phyloP scores from a whole-genome alignment of 148 eudicot genomes.

The Polygonum maritimum region DNA sequence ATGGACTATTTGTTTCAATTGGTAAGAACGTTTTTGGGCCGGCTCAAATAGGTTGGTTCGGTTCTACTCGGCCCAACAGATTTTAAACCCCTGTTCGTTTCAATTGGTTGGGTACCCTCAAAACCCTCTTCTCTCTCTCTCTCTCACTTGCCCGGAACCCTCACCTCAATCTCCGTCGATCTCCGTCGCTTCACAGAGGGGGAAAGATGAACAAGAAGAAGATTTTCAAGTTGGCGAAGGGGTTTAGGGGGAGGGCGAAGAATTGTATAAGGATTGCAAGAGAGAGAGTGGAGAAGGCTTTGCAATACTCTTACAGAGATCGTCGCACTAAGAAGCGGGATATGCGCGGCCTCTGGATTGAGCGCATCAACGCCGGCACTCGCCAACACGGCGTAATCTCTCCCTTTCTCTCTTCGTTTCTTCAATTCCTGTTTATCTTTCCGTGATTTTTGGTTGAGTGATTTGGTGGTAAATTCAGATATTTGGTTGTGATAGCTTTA shows the following conservation, averaged over 20 bases:
- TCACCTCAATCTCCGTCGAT: background rate
- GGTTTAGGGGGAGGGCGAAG: slow-evolving; percentile 93
- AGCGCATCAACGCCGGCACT: slow-evolving; percentile 87
- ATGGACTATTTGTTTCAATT: too few relatives aligned
- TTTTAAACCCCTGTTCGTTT: background rate
- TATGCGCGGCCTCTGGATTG: slow-evolving; percentile 90
- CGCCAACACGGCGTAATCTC: slow-evolving; percentile 65
- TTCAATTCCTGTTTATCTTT: background rate
- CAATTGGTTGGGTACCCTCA: background rate
- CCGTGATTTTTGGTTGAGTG: background rate
- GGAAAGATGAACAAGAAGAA: slow-evolving; percentile 87
- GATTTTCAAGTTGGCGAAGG: slow-evolving; percentile 76
- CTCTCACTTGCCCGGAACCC: background rate
- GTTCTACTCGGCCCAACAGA: background rate
- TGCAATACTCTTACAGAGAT: slow-evolving; percentile 84
- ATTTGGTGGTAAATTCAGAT: background rate
- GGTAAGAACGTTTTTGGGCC: too few relatives aligned
- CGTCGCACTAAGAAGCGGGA: slow-evolving; percentile 98
- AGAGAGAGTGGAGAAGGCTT: slow-evolving; percentile 92
- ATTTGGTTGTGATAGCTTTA: background rate
- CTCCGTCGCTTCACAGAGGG: background rate
- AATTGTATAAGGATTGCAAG: slow-evolving; percentile 88
- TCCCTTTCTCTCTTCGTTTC: slow-evolving; percentile 2
- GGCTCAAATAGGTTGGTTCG: too few relatives aligned
- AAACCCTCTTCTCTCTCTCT: background rate